Base-by-base conservation (phyloP, 139 green algal species). In the Asterochloris sp. region DNA sequence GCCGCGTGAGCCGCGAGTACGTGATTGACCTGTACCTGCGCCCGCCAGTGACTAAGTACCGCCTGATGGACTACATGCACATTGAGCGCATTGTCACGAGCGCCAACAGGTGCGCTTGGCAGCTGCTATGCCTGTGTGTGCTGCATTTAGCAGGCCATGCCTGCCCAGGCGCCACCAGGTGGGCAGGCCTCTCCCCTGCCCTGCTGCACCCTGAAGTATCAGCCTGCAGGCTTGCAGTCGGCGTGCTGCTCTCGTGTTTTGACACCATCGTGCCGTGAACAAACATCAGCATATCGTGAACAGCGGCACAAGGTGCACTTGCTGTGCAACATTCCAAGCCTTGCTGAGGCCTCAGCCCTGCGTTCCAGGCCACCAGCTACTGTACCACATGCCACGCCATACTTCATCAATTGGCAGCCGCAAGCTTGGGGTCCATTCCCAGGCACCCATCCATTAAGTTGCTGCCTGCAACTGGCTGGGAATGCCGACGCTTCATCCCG, bases 1-100 rank as follows among this genome's bases (percentile, higher is more conserved):
- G 84, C 78, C 83, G 87, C 4, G 87, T 92, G 73, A 86, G 74
- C 71, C 80, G 86, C 60, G 87, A 94, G 64, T 87, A 92, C 85
- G 75, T 87, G 62, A 93, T 97, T 71, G 91, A 95, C 87, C 87
- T 97, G 19, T 95, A 95, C 90, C 89, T 97, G 75, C 89, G 89
- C 0, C 93, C 93, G 9, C 92, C 93, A 15, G 89, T 92, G 29
- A 85, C 82, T 62, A 78, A 79, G 61, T 94, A 89, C 85, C 79
- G 86, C 62, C 85, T 96, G 23, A 89, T 93, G 87, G 91, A 94
- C 82, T 92, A 88, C 80, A 87, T 91, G 85, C 87, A 92, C 66
- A 92, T 93, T 84, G 88, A 96, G 76, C 82, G 90, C 24, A 92
- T 95, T 61, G 90, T 94, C 27, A 87, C 90, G 16, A 85, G 92